phyloP scores from a whole-genome alignment of 352 stramenopile genomes.

The Pythium myriotylum region DNA sequence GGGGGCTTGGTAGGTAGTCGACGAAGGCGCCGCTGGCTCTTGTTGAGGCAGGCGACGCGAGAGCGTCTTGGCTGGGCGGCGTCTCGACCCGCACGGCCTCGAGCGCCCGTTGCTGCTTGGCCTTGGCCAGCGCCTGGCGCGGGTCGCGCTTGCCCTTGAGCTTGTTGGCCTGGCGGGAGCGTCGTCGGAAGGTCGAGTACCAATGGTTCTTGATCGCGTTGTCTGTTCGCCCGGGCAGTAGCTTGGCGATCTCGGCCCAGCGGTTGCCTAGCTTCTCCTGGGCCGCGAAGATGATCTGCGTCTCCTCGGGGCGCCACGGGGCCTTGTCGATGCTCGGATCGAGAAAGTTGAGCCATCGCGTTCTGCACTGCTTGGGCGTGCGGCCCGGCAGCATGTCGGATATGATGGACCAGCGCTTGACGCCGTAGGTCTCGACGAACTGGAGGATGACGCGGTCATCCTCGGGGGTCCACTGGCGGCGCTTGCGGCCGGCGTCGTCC shows the following conservation, averaged over 20 bases:
- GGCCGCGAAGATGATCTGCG: slow-evolving; percentile 75
- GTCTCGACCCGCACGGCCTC: too few species aligned
- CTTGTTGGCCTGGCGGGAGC: slow-evolving; percentile 61
- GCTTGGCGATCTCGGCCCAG: slow-evolving; percentile 98
- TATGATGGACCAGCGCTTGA: slow-evolving; percentile 94
- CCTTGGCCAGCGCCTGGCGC: neutral
- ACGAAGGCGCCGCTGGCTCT: neutral
- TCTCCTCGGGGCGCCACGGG: slow-evolving; percentile 92
- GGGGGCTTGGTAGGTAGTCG: neutral
- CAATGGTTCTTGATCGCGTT: slow-evolving; percentile 90
- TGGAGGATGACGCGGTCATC: slow-evolving; percentile 71
- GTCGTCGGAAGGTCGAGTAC: slow-evolving; percentile 77
- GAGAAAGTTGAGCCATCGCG: slow-evolving; percentile 95
- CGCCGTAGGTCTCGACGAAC: slow-evolving; percentile 75
- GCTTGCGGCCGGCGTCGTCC: slow-evolving; percentile 25
- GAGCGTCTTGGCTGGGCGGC: too few species aligned
- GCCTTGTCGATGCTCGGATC: slow-evolving; percentile 94
- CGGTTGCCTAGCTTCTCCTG: slow-evolving; percentile 91
- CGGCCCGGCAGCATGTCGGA: slow-evolving; percentile 89
- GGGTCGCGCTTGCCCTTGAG: slow-evolving; percentile 14
- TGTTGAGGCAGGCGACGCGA: too few species aligned
- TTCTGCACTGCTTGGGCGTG: slow-evolving; percentile 97
- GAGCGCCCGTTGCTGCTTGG: neutral
- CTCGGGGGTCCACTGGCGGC: slow-evolving; percentile 58
- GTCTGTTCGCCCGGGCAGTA: slow-evolving; percentile 92